These are phyloP conservation scores for Escallonia rubra DNA, from an alignment of 129 eudicot species.

Conservation along the genomic window DNA sequence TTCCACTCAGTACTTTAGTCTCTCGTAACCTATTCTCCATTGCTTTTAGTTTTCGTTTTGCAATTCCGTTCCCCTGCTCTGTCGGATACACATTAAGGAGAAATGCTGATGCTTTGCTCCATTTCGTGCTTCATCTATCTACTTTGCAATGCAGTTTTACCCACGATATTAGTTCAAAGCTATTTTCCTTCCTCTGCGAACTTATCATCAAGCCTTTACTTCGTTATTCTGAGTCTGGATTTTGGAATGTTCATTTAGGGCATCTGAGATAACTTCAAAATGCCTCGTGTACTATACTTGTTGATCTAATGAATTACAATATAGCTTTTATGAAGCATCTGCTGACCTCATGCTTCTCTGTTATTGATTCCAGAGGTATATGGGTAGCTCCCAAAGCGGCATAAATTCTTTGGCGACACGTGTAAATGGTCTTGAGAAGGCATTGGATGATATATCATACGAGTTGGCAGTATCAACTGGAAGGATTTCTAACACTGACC, in stretches of 20 bases:
- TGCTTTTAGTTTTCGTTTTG: no score
- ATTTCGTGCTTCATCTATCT: background rate
- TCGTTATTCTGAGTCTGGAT: background rate
- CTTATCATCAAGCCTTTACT: background rate
- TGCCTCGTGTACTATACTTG: background rate
- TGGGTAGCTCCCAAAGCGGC: constrained; percentile 85
- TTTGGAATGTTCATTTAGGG: background rate
- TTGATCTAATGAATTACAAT: background rate
- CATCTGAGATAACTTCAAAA: background rate
- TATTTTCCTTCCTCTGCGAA: background rate
- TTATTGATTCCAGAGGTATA: constrained; percentile 50
- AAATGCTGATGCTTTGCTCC: background rate
- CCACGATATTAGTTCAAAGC: background rate
- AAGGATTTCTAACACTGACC: constrained; percentile 44
- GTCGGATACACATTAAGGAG: background rate
- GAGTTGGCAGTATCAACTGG: constrained; percentile 64
- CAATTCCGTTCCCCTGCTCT: background rate
- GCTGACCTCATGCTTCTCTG: constrained; percentile 1
- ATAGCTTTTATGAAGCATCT: background rate
- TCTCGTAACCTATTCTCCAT: background rate
- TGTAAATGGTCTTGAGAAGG: constrained; percentile 86
- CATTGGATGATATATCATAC: constrained; percentile 75
- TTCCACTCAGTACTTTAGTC: background rate
- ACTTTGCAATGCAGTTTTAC: background rate
- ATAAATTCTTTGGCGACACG: constrained; percentile 84